Evolutionary conservation across 2,329 filamentous ascomycete species (phyloP).

Genomic region (Fusarium praegraminearum): DNA sequence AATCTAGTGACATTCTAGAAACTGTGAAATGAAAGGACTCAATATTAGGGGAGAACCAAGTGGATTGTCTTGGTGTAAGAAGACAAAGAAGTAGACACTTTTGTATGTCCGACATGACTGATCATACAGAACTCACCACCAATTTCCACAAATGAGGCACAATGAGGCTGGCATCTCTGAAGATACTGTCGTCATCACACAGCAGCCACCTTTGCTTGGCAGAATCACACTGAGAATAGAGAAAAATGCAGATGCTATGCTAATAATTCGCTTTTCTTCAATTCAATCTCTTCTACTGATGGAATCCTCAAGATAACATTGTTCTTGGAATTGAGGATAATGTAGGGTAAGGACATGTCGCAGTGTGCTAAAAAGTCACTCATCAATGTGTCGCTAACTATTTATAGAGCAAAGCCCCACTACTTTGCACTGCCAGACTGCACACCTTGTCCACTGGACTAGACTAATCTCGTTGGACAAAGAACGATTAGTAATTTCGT

Average conservation of each 20-base stretch:
- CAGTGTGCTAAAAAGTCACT: not conserved
- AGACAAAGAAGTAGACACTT: not conserved
- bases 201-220: no score
- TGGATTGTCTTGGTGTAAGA: not conserved
- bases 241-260: not conserved
- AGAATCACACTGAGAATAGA: no score
- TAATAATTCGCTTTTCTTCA: not conserved
- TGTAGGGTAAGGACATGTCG: not conserved
- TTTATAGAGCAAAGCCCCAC: not conserved
- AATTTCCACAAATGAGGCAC: no score
- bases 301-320: not conserved
- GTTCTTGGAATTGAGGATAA: not conserved
- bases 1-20: not conserved
- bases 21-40: not conserved
- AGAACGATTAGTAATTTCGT: not conserved
- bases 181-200: no score
- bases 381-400: not conserved
- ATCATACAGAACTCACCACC: no score
- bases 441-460: not conserved
- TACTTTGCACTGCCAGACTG: no score
- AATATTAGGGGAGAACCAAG: fast-evolving
- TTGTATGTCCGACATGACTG: no score
- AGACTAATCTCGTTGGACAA: not conserved
- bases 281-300: not conserved
- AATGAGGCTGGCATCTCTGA: no score